Conservation (phyloP, 2,329 filamentous ascomycete species). For the Zymoseptoria ardabiliae region DNA sequence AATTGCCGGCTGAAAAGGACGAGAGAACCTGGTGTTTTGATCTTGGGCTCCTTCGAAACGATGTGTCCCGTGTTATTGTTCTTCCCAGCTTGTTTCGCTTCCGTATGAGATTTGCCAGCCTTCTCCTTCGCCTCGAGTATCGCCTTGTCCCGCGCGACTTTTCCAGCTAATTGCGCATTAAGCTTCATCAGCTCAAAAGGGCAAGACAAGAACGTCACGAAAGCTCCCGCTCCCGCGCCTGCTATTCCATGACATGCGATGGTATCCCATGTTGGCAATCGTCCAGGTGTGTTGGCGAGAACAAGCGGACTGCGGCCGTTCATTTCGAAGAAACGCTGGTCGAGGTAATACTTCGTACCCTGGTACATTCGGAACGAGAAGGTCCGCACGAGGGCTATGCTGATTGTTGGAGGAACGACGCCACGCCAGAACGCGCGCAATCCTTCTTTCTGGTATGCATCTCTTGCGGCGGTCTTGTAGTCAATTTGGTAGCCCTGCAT, state of each 20-base stretch:
- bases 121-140: not conserved
- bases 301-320: conserved; percentile 65
- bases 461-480: conserved; percentile 58
- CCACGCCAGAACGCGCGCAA: conserved; percentile 45
- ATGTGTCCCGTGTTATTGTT: not conserved
- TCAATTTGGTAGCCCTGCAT: conserved; percentile 65
- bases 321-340: conserved; percentile 57
- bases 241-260: conserved; percentile 69
- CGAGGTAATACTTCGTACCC: conserved; percentile 65
- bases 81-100: not conserved
- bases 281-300: conserved; percentile 63
- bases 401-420: conserved; percentile 71
- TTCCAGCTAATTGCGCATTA: conserved; percentile 74
- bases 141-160: conserved; percentile 49
- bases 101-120: not conserved
- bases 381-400: conserved; percentile 69
- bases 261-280: conserved; percentile 65
- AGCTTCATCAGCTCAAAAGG: conserved; percentile 88
- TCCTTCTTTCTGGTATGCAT: conserved; percentile 60
- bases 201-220: conserved; percentile 74
- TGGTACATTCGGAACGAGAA: conserved; percentile 75
- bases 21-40: not conserved
- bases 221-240: conserved; percentile 70
- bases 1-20: conserved; percentile 1
- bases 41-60: not conserved